Conservation (phyloP, 306 rosid species). For the Trifolium pratense region DNA sequence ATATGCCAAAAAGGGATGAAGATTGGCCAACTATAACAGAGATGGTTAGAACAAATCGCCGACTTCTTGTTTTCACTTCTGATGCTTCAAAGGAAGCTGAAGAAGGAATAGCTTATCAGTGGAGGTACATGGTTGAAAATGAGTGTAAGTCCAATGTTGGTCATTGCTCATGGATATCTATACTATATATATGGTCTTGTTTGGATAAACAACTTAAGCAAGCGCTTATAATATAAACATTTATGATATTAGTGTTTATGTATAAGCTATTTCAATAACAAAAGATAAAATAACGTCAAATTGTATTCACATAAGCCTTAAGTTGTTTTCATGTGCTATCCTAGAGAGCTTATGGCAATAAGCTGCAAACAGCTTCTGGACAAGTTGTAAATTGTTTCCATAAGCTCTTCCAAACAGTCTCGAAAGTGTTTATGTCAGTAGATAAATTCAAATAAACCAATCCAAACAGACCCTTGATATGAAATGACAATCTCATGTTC, state of each 20-base stretch:
- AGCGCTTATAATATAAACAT: not conserved
- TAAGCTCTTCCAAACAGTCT: not conserved
- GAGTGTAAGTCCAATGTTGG: slow-evolving; percentile 61
- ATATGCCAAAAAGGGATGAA: slow-evolving; percentile 79
- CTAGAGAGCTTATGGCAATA: not conserved
- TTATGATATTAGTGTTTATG: not conserved
- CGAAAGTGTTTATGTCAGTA: not conserved
- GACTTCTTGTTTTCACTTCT: slow-evolving; percentile 94
- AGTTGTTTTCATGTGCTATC: not conserved
- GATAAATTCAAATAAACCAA: not conserved
- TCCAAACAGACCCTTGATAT: not conserved
- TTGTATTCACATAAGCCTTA: not conserved
- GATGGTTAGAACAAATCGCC: slow-evolving; percentile 79
- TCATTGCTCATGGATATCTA: slow-evolving; percentile 19
- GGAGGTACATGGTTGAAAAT: slow-evolving; percentile 94
- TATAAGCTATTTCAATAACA: not conserved
- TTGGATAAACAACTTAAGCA: not conserved
- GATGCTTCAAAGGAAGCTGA: slow-evolving; percentile 82
- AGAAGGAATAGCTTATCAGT: slow-evolving; percentile 95
- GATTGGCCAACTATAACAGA: slow-evolving; percentile 92
- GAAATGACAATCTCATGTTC: slow-evolving; percentile 12
- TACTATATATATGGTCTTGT: not conserved
- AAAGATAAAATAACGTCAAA: not conserved
- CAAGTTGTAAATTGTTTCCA: not conserved
- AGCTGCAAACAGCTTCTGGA: not conserved